Percentiles rank a stretch among this genome's conserved stretches.
These are phyloP conservation scores for Eucalyptus regnans DNA, from an alignment of 345 rosid genomes.

Conservation along the genomic window DNA sequence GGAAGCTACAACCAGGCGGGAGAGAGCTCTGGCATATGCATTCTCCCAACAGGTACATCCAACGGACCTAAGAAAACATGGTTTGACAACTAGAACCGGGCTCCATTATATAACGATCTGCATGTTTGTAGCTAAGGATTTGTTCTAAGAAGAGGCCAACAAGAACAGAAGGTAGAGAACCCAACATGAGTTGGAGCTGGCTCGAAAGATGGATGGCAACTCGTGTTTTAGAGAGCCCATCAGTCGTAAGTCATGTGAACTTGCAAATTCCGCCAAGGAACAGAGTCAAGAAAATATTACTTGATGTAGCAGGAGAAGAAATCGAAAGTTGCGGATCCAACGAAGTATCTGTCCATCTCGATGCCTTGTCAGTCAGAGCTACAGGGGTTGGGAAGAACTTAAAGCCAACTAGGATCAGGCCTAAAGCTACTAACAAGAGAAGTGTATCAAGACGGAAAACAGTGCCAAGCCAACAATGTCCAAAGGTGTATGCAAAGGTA, in stretches of 20 bases:
- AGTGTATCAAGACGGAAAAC: slow-evolving; percentile 28
- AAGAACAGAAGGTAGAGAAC: slow-evolving; percentile 19
- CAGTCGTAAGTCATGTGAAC: neutral
- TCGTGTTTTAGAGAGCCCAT: slow-evolving; percentile 39
- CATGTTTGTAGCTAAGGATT: slow-evolving; percentile 36
- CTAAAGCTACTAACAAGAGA: slow-evolving; percentile 16
- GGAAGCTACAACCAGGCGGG: slow-evolving; percentile 70
- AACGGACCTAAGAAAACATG: neutral
- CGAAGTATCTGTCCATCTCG: slow-evolving; percentile 43
- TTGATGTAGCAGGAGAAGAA: slow-evolving; percentile 46
- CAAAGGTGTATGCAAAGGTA: slow-evolving; percentile 35
- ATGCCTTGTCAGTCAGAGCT: slow-evolving; percentile 12
- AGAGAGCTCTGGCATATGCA: slow-evolving; percentile 85
- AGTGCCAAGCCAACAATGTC: slow-evolving; percentile 33
- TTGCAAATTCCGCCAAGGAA: neutral
- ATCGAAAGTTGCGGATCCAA: slow-evolving; percentile 87
- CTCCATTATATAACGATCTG: neutral
- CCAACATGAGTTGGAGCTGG: slow-evolving; percentile 72
- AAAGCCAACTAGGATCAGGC: slow-evolving; percentile 11
- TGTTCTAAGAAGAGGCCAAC: slow-evolving; percentile 56
- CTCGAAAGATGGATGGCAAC: slow-evolving; percentile 94
- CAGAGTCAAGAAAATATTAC: slow-evolving; percentile 2
- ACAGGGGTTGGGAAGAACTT: slow-evolving; percentile 4
- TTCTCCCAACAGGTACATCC: slow-evolving; percentile 78
- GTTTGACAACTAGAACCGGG: neutral